Base-by-base conservation (phyloP, 106 monocot genomes). In the Gastrodia elata region DNA sequence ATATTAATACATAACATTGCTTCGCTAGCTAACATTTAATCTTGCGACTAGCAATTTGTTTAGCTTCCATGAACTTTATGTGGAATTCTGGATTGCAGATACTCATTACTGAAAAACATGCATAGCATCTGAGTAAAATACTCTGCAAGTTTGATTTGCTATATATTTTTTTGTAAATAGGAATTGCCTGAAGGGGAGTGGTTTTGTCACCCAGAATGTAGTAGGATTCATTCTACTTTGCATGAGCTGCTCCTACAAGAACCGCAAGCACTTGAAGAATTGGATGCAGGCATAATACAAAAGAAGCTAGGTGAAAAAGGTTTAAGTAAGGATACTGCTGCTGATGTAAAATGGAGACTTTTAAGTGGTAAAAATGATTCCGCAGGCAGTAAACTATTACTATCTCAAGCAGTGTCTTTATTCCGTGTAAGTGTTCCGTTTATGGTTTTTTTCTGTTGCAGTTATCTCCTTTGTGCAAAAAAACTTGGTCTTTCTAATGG, bases 141-240 rank as follows among this genome's bases (percentile, higher is more conserved):
- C 30, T 64, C 22, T 10, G 5, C 68, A 68, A 68, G 38, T 18
- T 13, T 68, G 30, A 24, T 36, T 38, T 9, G 15, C 1, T 64
- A 22, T 38, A 68, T 6, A 26, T 72, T 1, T 58, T 5, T 8
- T 77, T 70, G 18, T 9, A 26, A 42, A 57, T 82, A 98, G 98
- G 98, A 93, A 74, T 78, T 98, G 71, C 98, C 98, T 32, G 78
- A 87, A 74, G 91, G 86, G 34, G 74, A 82, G 33, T 98, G 98
- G 98, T 98, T 93, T 55, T 98, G 98, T 74, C 65, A 75, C n/a
- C 34, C 76, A 41, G 88, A 85, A 65, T 98, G 98, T 64, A 80
- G 73, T 65, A 83, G 78, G 43, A 93, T 90, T 61, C 81, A 83
- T 80, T 40, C 58, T 74, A 55, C 84, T 64, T 75, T 98, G 84